Base-by-base conservation (phyloP, 2,329 filamentous ascomycete species). In the Colletotrichum sp. region DNA sequence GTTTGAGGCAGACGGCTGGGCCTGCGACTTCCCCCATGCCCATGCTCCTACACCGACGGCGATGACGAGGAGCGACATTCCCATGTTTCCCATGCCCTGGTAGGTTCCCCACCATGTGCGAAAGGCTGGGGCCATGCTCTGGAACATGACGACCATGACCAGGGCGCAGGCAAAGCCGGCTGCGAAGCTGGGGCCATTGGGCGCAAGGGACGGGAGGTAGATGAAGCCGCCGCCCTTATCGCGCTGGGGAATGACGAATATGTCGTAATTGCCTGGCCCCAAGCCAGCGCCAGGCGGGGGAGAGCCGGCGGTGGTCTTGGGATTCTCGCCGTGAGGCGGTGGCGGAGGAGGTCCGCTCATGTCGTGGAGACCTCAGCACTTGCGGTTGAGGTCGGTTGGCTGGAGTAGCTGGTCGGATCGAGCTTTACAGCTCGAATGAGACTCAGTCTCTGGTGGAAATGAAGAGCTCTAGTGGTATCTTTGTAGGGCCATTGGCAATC, bases 171-270 rank as follows among this genome's bases (percentile, higher is more conserved):
- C 94, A 80, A 96, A 95, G 32, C 96, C 96, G 5, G 96, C 96
- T 26, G 96, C 90, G 84, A 98, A 99, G 85, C 95, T 98, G 85
- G 98, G 98, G 81, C 94, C 90, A 81, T 97, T 95, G 24, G 95
- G 94, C 82, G 94, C 91, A 77, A 99, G 85, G 0, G 96, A 98
- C 0, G 96, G 96, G n/a, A 99, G 91, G 84, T 99, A 98, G 32
- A 99, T 88, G 85, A 98, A 98, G 39, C 96, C 96, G 0, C 93
- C 92, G 69, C 96, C 96, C 8, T 96, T 91, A 13, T 96, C 96
- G 84, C 98, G 96, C 63, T 96, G 95, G 9, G 96, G 96, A 81
- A 99, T 96, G 83, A 98, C 94, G 87, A 98, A 98, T 83, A 99
- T 98, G 87, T 99, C 96, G 85, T 98, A 99, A 83, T 97, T 98